phyloP scores from a whole-genome alignment of 768 basidiomycete genomes.

The Candolleomyces aberdarensis region DNA sequence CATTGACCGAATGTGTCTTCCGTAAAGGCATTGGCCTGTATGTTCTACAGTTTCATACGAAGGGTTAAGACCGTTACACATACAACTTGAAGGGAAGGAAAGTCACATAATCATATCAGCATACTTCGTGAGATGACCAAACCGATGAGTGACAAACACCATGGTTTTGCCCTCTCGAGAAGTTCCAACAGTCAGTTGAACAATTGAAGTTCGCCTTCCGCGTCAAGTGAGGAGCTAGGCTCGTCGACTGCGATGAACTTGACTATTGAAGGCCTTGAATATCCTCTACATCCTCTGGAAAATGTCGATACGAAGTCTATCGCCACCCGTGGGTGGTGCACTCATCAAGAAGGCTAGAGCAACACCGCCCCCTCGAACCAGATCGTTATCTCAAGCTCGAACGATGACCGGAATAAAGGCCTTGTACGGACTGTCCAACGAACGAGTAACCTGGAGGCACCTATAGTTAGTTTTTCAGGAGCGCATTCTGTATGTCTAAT shows the following conservation, averaged over 20 bases:
- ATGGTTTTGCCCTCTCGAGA: constrained; percentile 47
- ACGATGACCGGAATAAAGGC: constrained; percentile 72
- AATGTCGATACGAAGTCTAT: constrained; percentile 74
- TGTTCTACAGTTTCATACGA: constrained; percentile 34
- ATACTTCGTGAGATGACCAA: constrained; percentile 43
- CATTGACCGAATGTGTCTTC: background rate
- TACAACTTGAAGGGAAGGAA: background rate
- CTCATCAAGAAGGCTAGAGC: constrained; percentile 64
- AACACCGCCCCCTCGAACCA: constrained; percentile 55
- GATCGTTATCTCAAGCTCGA: constrained; percentile 72
- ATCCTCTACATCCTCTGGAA: constrained; percentile 9
- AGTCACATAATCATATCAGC: constrained; percentile 51
- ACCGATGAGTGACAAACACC: constrained; percentile 56
- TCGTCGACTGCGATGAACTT: constrained; percentile 56
- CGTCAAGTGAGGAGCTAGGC: constrained; percentile 55
- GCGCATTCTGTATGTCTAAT: constrained; percentile 69
- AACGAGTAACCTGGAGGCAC: constrained; percentile 91
- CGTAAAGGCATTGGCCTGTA: constrained; percentile 31
- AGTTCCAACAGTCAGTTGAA: constrained; percentile 35
- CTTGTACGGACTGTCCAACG: constrained; percentile 83
- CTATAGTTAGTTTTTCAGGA: constrained; percentile 87
- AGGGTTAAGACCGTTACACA: constrained; percentile 1
- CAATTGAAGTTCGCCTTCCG: constrained; percentile 48
- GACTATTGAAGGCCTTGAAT: constrained; percentile 14
- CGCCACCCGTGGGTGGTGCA: constrained; percentile 46